Percentiles rank a stretch among this genome's conserved stretches.
phyloP scores from a whole-genome alignment of 169 alveolate genomes.

The Plasmodium vivax region DNA sequence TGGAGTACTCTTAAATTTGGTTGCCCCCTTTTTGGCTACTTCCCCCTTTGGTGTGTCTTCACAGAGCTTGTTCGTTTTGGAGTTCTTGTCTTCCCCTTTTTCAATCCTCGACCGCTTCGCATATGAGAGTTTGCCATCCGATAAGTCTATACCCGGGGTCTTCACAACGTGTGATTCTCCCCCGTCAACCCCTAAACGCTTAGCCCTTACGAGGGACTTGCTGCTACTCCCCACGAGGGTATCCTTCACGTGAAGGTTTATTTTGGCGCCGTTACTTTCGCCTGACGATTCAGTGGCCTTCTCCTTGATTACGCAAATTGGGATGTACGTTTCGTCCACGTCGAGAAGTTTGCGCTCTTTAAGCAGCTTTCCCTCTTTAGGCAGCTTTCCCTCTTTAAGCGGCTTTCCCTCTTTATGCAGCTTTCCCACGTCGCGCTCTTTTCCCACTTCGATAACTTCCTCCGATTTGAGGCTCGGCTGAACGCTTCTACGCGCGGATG shows the following conservation, averaged over 20 bases:
- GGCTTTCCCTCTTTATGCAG: not conserved
- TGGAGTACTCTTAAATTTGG: not conserved
- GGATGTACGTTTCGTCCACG: constrained; percentile 24
- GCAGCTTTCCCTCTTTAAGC: too few species aligned
- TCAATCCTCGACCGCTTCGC: not conserved
- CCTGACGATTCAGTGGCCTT: constrained; percentile 5
- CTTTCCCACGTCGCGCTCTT: too few species aligned
- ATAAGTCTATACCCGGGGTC: not conserved
- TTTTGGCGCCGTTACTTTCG: constrained; percentile 18
- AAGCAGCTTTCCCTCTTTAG: not conserved
- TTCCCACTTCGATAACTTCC: not conserved
- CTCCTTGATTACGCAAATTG: constrained; percentile 31
- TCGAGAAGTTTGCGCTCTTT: not conserved
- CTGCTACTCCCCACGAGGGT: not conserved
- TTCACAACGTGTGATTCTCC: not conserved
- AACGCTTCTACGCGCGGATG: not conserved
- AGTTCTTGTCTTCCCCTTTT: not conserved
- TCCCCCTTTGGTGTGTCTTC: not conserved
- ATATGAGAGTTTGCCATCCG: not conserved
- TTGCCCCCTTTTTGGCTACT: not conserved
- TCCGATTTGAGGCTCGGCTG: not conserved
- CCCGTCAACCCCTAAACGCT: not conserved
- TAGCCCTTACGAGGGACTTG: not conserved
- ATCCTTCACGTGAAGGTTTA: constrained; percentile 45
- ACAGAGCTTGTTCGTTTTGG: not conserved